Conservation (phyloP, 1,284 basidiomycete genomes). For the Boletus smithii region DNA sequence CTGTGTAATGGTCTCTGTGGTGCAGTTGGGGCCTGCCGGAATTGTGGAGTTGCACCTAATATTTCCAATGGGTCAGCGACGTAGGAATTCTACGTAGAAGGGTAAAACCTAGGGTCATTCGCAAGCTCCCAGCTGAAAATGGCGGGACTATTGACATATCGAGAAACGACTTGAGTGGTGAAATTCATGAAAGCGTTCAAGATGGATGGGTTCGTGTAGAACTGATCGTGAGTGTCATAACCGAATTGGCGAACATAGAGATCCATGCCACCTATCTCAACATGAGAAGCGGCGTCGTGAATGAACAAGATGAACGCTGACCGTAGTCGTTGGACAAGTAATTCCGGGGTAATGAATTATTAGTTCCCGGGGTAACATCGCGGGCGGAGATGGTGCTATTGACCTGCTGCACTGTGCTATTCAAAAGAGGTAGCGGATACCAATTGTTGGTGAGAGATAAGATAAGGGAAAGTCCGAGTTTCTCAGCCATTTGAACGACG, state of each 20-base stretch:
- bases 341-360: slow-evolving; percentile 47
- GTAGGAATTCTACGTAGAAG: neutral
- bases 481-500: slow-evolving; percentile 55
- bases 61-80: slow-evolving; percentile 11
- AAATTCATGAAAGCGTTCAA: slow-evolving; percentile 55
- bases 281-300: slow-evolving; percentile 8
- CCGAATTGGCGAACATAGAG: slow-evolving; percentile 56
- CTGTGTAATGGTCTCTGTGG: slow-evolving; percentile 47
- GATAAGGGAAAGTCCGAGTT: slow-evolving; percentile 57
- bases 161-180: slow-evolving; percentile 49
- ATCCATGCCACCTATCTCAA: slow-evolving; percentile 56
- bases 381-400: slow-evolving; percentile 22
- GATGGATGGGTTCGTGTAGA: slow-evolving; percentile 51
- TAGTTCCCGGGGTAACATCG: slow-evolving; percentile 37
- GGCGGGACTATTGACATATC: slow-evolving; percentile 49
- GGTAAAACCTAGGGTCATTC: slow-evolving; percentile 54
- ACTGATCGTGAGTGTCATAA: slow-evolving; percentile 49
- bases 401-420: slow-evolving; percentile 13
- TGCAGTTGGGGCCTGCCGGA: slow-evolving; percentile 41
- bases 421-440: slow-evolving; percentile 40
- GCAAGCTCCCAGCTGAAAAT: slow-evolving; percentile 63
- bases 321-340: slow-evolving; percentile 60
- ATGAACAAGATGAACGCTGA: slow-evolving; percentile 24
- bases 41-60: slow-evolving; percentile 56
- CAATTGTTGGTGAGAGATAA: slow-evolving; percentile 72